Conservation (phyloP, 306 rosid genomes). For the Citrullus mucosospermus region DNA sequence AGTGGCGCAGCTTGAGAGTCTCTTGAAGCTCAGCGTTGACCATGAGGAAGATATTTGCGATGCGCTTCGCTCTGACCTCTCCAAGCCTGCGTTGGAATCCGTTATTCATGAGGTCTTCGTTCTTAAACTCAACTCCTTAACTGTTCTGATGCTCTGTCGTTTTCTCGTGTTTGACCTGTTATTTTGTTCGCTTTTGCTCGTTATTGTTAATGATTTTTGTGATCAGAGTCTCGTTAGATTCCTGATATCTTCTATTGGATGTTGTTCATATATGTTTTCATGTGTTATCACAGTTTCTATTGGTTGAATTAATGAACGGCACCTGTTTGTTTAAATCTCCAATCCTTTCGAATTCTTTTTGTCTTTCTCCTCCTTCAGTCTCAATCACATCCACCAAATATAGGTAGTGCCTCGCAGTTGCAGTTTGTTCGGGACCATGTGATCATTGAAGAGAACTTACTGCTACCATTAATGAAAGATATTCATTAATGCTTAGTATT, state of each 20-base stretch:
- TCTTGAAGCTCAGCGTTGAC: constrained; percentile 10
- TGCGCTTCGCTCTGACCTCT: constrained; percentile 37
- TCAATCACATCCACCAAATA: not conserved
- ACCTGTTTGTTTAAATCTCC: not conserved
- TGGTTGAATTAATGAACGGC: not conserved
- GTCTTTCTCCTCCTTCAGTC: not conserved
- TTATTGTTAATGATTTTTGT: not conserved
- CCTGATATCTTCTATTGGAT: not conserved
- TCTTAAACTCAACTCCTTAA: not conserved
- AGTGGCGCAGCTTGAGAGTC: constrained; percentile 22
- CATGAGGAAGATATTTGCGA: constrained; percentile 24
- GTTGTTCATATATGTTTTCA: not conserved
- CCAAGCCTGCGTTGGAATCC: constrained; percentile 62
- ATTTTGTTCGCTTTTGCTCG: not conserved
- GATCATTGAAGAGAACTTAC: not conserved
- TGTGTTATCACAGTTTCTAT: not conserved
- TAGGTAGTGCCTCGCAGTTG: not conserved
- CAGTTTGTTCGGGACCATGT: not conserved
- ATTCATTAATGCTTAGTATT: not conserved
- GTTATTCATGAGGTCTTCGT: constrained; percentile 41
- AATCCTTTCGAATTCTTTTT: not conserved
- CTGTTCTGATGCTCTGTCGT: not conserved
- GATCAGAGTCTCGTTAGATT: not conserved
- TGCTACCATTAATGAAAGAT: not conserved
- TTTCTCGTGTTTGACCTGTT: not conserved